These are phyloP conservation scores for Kwoniella bestiolae DNA, from an alignment of 768 basidiomycete genomes.

Conservation along the genomic window DNA sequence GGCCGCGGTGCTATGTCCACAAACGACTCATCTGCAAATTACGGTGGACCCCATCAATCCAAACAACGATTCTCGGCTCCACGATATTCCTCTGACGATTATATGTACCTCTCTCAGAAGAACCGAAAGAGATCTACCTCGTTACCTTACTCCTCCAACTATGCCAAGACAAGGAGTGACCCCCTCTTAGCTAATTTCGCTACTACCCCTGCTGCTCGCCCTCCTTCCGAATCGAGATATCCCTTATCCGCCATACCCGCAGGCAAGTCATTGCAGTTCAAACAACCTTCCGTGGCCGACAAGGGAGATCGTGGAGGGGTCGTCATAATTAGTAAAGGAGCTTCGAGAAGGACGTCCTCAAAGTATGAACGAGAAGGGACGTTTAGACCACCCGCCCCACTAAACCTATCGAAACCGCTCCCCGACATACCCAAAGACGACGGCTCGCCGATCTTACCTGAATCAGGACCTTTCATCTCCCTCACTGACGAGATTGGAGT, in stretches of 20 bases:
- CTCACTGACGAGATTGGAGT: conserved; percentile 30
- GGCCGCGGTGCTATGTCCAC: neutral
- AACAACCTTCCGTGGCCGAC: conserved; percentile 26
- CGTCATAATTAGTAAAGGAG: conserved; percentile 17
- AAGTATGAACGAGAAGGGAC: neutral
- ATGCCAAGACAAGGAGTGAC: conserved; percentile 12
- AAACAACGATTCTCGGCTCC: neutral
- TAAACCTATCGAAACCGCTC: conserved; percentile 22
- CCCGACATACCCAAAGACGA: conserved; percentile 20
- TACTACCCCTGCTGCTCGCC: neutral
- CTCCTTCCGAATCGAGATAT: conserved; percentile 20
- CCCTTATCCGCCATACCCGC: conserved; percentile 6
- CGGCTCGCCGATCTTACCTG: conserved; percentile 5
- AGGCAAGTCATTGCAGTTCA: conserved; percentile 26
- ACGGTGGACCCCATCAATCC: neutral
- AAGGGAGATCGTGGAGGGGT: conserved; percentile 24
- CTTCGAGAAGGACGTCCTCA: neutral
- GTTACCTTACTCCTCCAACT: conserved; percentile 1
- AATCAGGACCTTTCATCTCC: conserved; percentile 5
- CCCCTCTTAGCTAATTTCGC: conserved; percentile 16
- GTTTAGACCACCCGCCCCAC: conserved; percentile 11
- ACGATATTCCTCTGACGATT: conserved; percentile 8
- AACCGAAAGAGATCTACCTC: conserved; percentile 16
- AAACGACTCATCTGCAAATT: neutral
- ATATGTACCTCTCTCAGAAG: conserved; percentile 6